phyloP scores from a whole-genome alignment of 345 rosid species.

The Rhodamnia rubescens region DNA sequence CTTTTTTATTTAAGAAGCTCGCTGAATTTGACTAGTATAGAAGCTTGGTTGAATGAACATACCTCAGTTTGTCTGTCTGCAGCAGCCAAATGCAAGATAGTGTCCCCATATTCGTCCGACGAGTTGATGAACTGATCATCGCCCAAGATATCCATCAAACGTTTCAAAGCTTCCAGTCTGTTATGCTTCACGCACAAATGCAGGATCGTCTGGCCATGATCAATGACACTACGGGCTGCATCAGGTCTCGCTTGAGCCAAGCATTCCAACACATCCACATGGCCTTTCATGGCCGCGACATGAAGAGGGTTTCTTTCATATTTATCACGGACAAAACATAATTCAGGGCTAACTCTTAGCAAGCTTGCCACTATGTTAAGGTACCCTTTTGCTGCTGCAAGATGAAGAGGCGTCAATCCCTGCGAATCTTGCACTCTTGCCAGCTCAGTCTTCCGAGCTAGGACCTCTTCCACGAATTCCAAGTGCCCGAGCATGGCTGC shows the following conservation, averaged over 20 bases:
- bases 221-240: neutral
- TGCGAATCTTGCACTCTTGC: slow-evolving; percentile 3
- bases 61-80: slow-evolving; percentile 3
- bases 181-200: slow-evolving; percentile 1
- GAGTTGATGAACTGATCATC: neutral
- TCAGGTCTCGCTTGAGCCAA: neutral
- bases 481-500: slow-evolving; percentile 9
- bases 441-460: slow-evolving; percentile 1
- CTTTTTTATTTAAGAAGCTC: too few species aligned
- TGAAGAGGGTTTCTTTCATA: slow-evolving; percentile 9
- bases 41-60: neutral
- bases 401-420: slow-evolving; percentile 7
- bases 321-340: neutral
- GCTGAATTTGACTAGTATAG: neutral
- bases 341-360: neutral
- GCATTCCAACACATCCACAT: neutral
- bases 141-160: neutral
- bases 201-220: neutral
- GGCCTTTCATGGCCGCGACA: slow-evolving; percentile 5
- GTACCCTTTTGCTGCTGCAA: slow-evolving; percentile 9
- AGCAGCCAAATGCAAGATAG: slow-evolving; percentile 8
- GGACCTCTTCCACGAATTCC: neutral
- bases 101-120: neutral
- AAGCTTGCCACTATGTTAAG: neutral
- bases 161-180: neutral